phyloP scores from a whole-genome alignment of 2,329 filamentous ascomycete genomes.

The Sporothrix variecibatus region DNA sequence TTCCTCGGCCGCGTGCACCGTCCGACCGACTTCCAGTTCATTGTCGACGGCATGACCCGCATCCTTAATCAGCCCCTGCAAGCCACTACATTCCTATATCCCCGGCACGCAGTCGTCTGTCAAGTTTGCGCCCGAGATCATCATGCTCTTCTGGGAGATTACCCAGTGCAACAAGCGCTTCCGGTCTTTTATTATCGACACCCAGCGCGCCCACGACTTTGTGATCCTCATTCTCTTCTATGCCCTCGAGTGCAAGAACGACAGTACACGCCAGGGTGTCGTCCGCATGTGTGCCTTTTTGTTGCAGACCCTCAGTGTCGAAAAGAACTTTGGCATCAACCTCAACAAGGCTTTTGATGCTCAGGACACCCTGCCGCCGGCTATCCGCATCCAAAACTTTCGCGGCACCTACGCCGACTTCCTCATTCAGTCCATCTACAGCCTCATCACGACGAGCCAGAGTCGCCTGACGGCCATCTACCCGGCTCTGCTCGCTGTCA shows the following conservation, averaged over 20 bases:
- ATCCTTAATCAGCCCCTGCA: constrained; percentile 92
- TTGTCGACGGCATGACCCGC: constrained; percentile 90
- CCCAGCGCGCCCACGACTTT: constrained; percentile 89
- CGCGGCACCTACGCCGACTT: constrained; percentile 91
- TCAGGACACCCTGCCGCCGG: constrained; percentile 81
- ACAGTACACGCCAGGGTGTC: constrained; percentile 84
- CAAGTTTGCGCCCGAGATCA: constrained; percentile 90
- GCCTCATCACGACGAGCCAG: constrained; percentile 86
- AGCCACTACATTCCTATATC: constrained; percentile 83
- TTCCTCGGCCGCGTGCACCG: constrained; percentile 88
- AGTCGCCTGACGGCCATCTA: constrained; percentile 89
- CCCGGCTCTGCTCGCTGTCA: constrained; percentile 84
- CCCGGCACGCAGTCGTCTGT: constrained; percentile 78
- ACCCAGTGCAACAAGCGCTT: constrained; percentile 98
- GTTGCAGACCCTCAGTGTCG: constrained; percentile 90
- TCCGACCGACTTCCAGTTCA: constrained; percentile 95
- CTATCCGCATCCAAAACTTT: constrained; percentile 81
- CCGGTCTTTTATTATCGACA: constrained; percentile 94
- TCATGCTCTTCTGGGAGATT: constrained; percentile 97
- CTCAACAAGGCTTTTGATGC: constrained; percentile 86
- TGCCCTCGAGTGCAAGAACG: constrained; percentile 83
- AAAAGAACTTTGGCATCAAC: constrained; percentile 84
- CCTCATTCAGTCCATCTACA: constrained; percentile 91
- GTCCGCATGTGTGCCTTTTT: constrained; percentile 98
- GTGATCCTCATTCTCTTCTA: constrained; percentile 89